These are phyloP conservation scores for Wickerhamomyces chaumierensis DNA, from an alignment of 805 yeast species.

Conservation along the genomic window DNA sequence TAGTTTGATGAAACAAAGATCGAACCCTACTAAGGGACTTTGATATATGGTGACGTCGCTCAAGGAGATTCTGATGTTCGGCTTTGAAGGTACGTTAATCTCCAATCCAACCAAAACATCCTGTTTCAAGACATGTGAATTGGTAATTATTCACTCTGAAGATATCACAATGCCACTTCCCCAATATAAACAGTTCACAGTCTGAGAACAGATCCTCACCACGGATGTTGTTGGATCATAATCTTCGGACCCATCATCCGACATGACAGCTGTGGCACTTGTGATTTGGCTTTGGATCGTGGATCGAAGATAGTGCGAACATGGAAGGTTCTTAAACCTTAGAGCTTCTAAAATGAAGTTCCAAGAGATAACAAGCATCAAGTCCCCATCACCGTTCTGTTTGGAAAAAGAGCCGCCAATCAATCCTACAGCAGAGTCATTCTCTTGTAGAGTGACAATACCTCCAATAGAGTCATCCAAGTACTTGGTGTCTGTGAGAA, in stretches of 20 bases:
- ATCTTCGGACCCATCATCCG: no score
- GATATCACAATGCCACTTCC: conserved; percentile 19
- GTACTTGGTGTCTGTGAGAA: conserved; percentile 16
- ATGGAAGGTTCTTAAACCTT: conserved; percentile 3
- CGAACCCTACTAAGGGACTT: conserved; percentile 16
- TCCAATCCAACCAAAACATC: conserved; percentile 5
- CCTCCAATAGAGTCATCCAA: conserved; percentile 19
- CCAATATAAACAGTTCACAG: conserved; percentile 15
- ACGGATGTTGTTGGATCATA: conserved; percentile 12
- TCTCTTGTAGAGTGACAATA: conserved; percentile 7
- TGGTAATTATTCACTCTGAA: conserved; percentile 12
- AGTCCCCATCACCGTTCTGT: conserved; percentile 20
- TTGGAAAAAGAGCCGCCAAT: conserved; percentile 14
- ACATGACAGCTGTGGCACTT: background rate
- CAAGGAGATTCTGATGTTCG: conserved; percentile 1
- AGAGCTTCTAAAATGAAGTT: conserved; percentile 10
- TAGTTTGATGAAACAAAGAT: conserved; percentile 15
- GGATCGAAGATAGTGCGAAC: background rate
- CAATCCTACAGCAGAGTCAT: conserved; percentile 11
- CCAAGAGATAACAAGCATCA: conserved; percentile 17
- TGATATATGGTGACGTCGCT: conserved; percentile 7
- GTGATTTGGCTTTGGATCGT: background rate
- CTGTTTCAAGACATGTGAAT: conserved; percentile 16
- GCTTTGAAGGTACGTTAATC: conserved; percentile 6
- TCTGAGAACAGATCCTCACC: conserved; percentile 13